Evolutionary conservation across 1,284 basidiomycete species (phyloP).

Genomic region (Takashimella tepidaria): DNA sequence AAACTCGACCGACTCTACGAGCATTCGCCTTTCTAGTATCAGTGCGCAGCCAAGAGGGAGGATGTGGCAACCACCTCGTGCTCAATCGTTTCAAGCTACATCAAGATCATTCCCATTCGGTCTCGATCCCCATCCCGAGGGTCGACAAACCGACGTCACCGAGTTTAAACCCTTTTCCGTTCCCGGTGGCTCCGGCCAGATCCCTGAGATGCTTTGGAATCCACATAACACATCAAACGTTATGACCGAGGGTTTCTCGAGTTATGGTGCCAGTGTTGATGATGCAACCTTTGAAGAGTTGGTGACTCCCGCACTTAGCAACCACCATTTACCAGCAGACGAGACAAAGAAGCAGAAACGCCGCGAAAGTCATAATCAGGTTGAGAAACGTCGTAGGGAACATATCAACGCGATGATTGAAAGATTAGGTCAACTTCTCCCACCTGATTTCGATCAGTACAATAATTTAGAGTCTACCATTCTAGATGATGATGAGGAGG

Average conservation of each 20-base stretch:
- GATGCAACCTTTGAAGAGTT: conserved; percentile 24
- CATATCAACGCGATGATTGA: conserved; percentile 47
- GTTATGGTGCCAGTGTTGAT: conserved; percentile 23
- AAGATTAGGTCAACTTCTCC: conserved; percentile 38
- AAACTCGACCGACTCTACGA: background rate
- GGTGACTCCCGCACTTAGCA: conserved; percentile 30
- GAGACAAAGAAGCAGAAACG: conserved; percentile 39
- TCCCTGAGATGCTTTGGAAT: background rate
- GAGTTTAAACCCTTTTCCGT: background rate
- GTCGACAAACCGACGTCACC: background rate
- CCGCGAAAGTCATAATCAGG: conserved; percentile 46
- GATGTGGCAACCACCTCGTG: conserved; percentile 14
- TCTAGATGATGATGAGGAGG: conserved; percentile 40
- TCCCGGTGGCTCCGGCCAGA: background rate
- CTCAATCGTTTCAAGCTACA: conserved; percentile 14
- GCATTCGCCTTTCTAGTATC: background rate
- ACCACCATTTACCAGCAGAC: conserved; percentile 18
- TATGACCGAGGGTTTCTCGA: conserved; percentile 18
- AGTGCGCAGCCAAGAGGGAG: conserved; percentile 3
- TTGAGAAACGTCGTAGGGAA: conserved; percentile 44
- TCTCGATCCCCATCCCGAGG: conserved; percentile 6
- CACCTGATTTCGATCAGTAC: conserved; percentile 25
- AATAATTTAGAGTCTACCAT: conserved; percentile 23
- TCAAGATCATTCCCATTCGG: background rate
- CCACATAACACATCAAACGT: conserved; percentile 23